Base-by-base conservation (phyloP, 1,284 basidiomycete genomes). In the Ceraceosorus bombacis region DNA sequence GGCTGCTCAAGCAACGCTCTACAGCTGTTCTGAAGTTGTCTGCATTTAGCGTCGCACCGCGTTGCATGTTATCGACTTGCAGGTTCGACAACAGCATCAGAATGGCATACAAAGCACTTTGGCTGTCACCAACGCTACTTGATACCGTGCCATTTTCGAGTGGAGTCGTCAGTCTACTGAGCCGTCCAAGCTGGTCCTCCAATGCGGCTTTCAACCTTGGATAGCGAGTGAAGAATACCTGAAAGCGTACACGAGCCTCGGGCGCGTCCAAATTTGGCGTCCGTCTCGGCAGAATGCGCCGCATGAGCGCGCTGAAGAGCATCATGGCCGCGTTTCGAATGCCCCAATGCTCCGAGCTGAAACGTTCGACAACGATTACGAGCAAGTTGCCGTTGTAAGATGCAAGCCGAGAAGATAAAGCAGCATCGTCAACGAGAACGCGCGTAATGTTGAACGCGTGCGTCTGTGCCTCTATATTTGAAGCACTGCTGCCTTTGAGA, bases 281-380 rank as follows among this genome's bases (percentile, higher is more conserved):
- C 27, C 64, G 49, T 36, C 60, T 62, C 57, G 46, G 62, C 55
- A 79, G 75, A n/a, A 71, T 67, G 27, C 77, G 71, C 41, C 67
- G 74, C 57, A 69, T 62, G 38, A 78, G 70, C 2, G 74, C 67
- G 9, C 73, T 68, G 51, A 74, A 79, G 37, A 78, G 70, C 73
- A 79, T 77, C 72, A 78, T 74, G 46, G 74, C 71, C 51, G 73
- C 78, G 61, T 79, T 79, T 52, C 78, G 75, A 40, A 76, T 62
- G 53, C 73, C 71, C 78, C 78, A 79, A 64, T 70, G 70, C 10
- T 66, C 55, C 12, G 77, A 78, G 38, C 62, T 67, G 62, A 79
- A 79, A 46, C 71, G 66, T 39, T 69, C 62, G 58, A 79, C 72
- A 9, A 76, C 69, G 27, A 78, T 48, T 17, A 72, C 62, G 49